Percentiles rank a stretch among this genome's conserved stretches.
Evolutionary conservation across 768 basidiomycete species (phyloP).

Genomic region (Kwoniella pini): DNA sequence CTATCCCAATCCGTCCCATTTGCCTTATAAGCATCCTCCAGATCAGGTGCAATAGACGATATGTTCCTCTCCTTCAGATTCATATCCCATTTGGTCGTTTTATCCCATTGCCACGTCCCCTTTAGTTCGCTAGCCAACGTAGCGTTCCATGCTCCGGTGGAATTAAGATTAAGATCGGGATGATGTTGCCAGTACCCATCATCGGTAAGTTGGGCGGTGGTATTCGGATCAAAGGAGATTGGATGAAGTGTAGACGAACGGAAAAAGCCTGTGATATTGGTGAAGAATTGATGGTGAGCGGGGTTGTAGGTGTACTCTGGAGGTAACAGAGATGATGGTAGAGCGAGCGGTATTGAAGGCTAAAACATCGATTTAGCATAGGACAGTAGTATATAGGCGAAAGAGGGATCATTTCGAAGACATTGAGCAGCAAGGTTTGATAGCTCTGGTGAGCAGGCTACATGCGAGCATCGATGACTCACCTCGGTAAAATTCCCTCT

Average conservation of each 20-base stretch:
- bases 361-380: too few species aligned
- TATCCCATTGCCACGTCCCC: slow-evolving; percentile 43
- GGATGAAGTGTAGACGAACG: slow-evolving; percentile 36
- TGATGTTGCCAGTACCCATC: slow-evolving; percentile 24
- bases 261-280: slow-evolving; percentile 53
- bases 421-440: not conserved
- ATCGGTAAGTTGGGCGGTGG: slow-evolving; percentile 7
- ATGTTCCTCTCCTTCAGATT: slow-evolving; percentile 41
- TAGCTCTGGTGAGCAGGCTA: not conserved
- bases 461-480: not conserved
- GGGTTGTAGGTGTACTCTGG: slow-evolving; percentile 24
- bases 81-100: slow-evolving; percentile 36
- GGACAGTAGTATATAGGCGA: too few species aligned
- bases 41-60: slow-evolving; percentile 4
- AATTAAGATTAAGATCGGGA: slow-evolving; percentile 10
- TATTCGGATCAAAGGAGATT: slow-evolving; percentile 18
- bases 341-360: slow-evolving; percentile 26
- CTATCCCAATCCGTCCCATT: slow-evolving; percentile 5
- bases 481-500: slow-evolving; percentile 45
- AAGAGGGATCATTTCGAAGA: too few species aligned
- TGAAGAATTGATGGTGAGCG: slow-evolving; percentile 20
- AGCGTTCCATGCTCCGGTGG: slow-evolving; percentile 33
- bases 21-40: not conserved
- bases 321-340: slow-evolving; percentile 32
- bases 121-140: slow-evolving; percentile 33